phyloP scores from a whole-genome alignment of 257 asterid species.

The Verbascum thapsus region DNA sequence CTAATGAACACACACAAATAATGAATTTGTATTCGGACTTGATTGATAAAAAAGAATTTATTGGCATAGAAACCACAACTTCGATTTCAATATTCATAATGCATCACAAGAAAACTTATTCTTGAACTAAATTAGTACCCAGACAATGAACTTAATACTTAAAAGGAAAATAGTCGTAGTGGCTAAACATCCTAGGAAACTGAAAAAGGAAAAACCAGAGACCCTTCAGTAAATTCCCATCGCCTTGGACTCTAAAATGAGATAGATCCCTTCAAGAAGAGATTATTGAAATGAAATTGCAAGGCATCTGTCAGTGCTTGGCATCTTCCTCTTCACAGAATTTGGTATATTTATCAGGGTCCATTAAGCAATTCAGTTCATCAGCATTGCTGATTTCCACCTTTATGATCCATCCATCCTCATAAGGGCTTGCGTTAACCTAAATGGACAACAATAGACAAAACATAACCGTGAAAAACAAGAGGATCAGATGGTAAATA shows the following conservation, averaged over 20 bases:
- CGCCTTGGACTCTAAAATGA: slow-evolving; percentile 12
- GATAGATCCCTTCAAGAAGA: slow-evolving; percentile 20
- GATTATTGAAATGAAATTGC: slow-evolving; percentile 20
- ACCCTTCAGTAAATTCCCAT: slow-evolving; percentile 1
- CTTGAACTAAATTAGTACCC: slow-evolving; percentile 11
- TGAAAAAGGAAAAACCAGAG: background rate
- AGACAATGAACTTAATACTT: slow-evolving; percentile 18
- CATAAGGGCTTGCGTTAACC: slow-evolving; percentile 84
- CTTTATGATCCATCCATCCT: slow-evolving; percentile 94
- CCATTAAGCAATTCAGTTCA: slow-evolving; percentile 64
- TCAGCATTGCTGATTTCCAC: slow-evolving; percentile 62
- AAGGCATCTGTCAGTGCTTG: slow-evolving; percentile 48
- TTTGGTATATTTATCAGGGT: slow-evolving; percentile 62
- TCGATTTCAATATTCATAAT: too few species aligned
- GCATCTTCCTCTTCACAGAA: slow-evolving; percentile 90
- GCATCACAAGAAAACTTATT: slow-evolving; percentile 10
- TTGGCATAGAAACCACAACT: background rate
- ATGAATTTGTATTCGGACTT: background rate
- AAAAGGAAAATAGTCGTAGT: slow-evolving; percentile 23
- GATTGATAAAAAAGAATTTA: too few species aligned
- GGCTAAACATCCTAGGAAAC: slow-evolving; percentile 23
- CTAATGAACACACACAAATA: background rate
- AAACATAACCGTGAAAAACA: background rate
- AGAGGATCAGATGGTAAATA: background rate
- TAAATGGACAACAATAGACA: slow-evolving; percentile 19